A percentile compares a stretch with the other conserved stretches of the same genome.
Conservation (phyloP, 192 early-diverging fungal genomes). For the Allomyces javanicus region DNA sequence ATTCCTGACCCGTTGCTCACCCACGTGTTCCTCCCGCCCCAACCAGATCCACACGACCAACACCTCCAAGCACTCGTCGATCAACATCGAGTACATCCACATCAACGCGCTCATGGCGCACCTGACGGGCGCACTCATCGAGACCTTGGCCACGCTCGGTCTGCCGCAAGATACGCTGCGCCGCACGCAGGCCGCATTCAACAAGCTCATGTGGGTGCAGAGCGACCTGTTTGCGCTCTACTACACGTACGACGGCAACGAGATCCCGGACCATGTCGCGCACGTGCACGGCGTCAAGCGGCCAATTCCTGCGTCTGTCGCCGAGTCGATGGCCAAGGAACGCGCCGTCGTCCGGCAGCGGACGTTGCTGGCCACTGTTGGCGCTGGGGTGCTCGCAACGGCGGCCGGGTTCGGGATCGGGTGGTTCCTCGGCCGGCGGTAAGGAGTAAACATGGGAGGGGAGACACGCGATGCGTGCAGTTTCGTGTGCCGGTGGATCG, state of each 20-base stretch:
- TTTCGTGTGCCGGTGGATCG: too few species aligned
- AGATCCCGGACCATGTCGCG: background rate
- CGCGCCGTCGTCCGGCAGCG: too few species aligned
- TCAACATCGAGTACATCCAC: conserved; percentile 70
- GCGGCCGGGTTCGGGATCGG: too few species aligned
- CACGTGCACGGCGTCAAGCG: background rate
- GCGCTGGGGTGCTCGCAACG: too few species aligned
- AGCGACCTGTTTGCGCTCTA: conserved; percentile 62
- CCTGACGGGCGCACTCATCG: conserved; percentile 31
- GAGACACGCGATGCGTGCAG: too few species aligned
- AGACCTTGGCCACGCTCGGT: conserved; percentile 23
- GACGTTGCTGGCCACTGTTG: too few species aligned
- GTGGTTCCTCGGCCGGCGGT: too few species aligned
- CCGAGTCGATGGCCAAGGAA: too few species aligned
- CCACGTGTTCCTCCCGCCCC: too few species aligned
- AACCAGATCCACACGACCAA: conserved; percentile 45
- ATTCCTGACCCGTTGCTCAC: too few species aligned
- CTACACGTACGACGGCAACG: conserved; percentile 14
- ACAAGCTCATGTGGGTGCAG: conserved; percentile 67
- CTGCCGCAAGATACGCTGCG: conserved; percentile 30
- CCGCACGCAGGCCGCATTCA: conserved; percentile 43
- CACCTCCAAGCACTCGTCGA: conserved; percentile 48
- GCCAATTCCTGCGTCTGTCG: too few species aligned
- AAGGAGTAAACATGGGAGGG: too few species aligned
- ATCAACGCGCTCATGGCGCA: conserved; percentile 53